Conservation (phyloP, 2,329 filamentous ascomycete species). For the Pyrenochaeta sp. region DNA sequence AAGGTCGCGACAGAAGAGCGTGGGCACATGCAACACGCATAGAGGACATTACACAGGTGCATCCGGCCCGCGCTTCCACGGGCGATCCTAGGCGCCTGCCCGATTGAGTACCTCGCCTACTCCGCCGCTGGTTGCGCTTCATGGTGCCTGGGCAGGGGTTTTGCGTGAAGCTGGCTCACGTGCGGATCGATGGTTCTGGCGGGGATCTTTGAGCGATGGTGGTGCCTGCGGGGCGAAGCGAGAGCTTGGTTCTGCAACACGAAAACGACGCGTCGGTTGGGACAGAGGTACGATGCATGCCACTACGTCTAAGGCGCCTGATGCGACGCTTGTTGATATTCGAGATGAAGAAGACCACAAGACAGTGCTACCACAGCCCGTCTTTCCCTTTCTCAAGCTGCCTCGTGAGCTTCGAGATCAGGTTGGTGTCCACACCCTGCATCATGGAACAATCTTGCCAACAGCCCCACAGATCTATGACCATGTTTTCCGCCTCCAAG, state of each 20-base stretch:
- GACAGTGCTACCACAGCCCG: slow-evolving; percentile 2
- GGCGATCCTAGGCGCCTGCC: slow-evolving; percentile 21
- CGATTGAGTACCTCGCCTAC: slow-evolving; percentile 13
- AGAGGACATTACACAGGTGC: slow-evolving; percentile 10
- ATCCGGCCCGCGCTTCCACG: slow-evolving; percentile 25
- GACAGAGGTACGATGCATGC: slow-evolving; percentile 23
- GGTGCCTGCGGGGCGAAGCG: slow-evolving; percentile 17
- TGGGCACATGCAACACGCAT: slow-evolving; percentile 15
- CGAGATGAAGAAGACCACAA: slow-evolving; percentile 6
- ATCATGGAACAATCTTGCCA: not conserved
- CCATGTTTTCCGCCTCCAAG: slow-evolving; percentile 34
- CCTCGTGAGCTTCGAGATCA: slow-evolving; percentile 50
- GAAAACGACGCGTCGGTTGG: slow-evolving; percentile 23
- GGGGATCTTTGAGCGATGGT: slow-evolving; percentile 1
- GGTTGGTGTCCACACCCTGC: slow-evolving; percentile 19
- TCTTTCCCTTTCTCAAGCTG: slow-evolving; percentile 42
- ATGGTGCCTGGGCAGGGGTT: not conserved
- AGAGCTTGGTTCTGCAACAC: slow-evolving; percentile 18
- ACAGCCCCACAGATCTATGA: slow-evolving; percentile 39
- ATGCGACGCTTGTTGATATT: not conserved
- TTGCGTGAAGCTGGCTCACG: slow-evolving; percentile 8
- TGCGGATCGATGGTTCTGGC: slow-evolving; percentile 7
- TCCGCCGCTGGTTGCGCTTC: slow-evolving; percentile 2
- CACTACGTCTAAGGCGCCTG: not conserved
- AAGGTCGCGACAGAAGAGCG: slow-evolving; percentile 7